These are phyloP conservation scores for Candida sp. DNA, from an alignment of 1,139 yeast species.

Conservation along the genomic window DNA sequence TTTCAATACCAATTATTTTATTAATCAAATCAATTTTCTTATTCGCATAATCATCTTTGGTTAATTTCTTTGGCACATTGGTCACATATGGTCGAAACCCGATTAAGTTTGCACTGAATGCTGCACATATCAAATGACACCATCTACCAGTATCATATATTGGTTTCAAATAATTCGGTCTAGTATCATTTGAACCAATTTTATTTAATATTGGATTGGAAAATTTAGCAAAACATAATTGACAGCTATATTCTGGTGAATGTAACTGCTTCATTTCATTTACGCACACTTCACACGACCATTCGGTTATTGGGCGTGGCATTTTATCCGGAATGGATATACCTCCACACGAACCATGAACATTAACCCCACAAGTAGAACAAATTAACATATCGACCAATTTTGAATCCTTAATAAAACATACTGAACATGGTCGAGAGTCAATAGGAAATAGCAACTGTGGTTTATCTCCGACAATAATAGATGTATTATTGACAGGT, in stretches of 20 bases:
- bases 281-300: conserved; percentile 85
- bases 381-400: conserved; percentile 49
- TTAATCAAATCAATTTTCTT: conserved; percentile 14
- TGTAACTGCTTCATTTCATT: conserved; percentile 63
- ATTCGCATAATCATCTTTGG: conserved; percentile 7
- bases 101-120: conserved; percentile 37
- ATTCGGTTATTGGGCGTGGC: conserved; percentile 34
- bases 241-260: conserved; percentile 61
- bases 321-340: conserved; percentile 21
- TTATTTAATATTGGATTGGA: conserved; percentile 44
- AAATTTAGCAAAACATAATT: conserved; percentile 59
- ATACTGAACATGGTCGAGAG: conserved; percentile 51
- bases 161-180: conserved; percentile 71
- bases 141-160: conserved; percentile 62
- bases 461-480: background rate
- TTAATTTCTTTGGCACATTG: conserved; percentile 5
- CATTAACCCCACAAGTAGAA: conserved; percentile 64
- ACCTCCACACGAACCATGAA: conserved; percentile 75
- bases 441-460: conserved; percentile 7
- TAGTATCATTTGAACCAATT: conserved; percentile 34
- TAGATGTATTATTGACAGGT: background rate
- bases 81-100: conserved; percentile 13
- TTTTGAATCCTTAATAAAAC: conserved; percentile 38
- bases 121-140: conserved; percentile 80
- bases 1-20: conserved; percentile 22